Base-by-base conservation (phyloP, 768 basidiomycete genomes). In the Boletus rubescentipes region DNA sequence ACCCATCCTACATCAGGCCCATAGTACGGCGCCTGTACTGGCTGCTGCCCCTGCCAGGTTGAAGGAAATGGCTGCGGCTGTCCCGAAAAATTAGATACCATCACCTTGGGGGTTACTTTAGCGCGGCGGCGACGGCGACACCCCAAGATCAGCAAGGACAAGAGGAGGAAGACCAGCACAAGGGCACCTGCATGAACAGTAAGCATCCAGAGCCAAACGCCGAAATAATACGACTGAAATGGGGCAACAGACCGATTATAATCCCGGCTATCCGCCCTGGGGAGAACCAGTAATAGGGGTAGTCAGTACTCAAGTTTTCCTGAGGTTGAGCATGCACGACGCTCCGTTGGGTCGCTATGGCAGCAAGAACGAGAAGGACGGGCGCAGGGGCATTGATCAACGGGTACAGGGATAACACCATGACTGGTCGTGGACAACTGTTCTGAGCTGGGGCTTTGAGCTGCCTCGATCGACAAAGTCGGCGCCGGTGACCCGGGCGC, bases 241-340 rank as follows among this genome's bases (percentile, higher is more conserved):
- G 26, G 18, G 26, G n/a, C 9, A 31, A 54, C 67, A 18, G 8
- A 71, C 68, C 70, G 40, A 69, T 9, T 14, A 60, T 59, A 5
- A 70, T 41, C 12, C 61, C 68, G 16, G 31, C 61, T 50, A 69
- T 66, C 20, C 69, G 63, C 5, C 53, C 65, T 12, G 65, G 65
- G 9, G 67, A 45, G 38, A 69, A 32, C 62, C 67, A 64, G 32
- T 44, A 20, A 46, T 54, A 59, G 52, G 54, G 29, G 51, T 49
- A 11, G 20, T 14, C 0, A 9, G 0, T 3, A 11, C 12, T 14
- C 23, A 18, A 7, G 30, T 21, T 20, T 14, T 18, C 20, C 11
- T 40, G 41, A 21, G 45, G 20, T 23, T 67, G 63, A 11, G 67
- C 65, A 6, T 15, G 36, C 4, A 46, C 65, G 41, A 26, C 35